phyloP scores from a whole-genome alignment of 2,329 filamentous ascomycete genomes.

The Cladosporium sp. region DNA sequence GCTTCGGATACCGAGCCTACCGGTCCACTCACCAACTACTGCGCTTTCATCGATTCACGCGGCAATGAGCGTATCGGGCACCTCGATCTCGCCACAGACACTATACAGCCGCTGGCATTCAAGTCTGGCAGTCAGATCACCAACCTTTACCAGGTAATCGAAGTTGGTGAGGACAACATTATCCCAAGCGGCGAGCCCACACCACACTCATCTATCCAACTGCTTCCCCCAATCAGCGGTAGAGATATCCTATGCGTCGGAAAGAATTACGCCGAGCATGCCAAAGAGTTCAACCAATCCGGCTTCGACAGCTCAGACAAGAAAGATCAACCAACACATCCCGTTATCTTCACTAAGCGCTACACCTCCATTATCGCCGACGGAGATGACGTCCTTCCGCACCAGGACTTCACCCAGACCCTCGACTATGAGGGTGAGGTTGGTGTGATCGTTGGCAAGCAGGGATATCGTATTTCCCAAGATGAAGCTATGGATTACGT shows the following conservation, averaged over 20 bases:
- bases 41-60: not conserved
- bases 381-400: slow-evolving; percentile 49
- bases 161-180: slow-evolving; percentile 45
- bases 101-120: slow-evolving; percentile 49
- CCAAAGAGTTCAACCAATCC: slow-evolving; percentile 57
- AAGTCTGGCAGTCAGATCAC: slow-evolving; percentile 48
- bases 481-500: slow-evolving; percentile 52
- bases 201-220: slow-evolving; percentile 39
- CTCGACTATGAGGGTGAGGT: slow-evolving; percentile 60
- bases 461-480: slow-evolving; percentile 47
- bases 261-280: slow-evolving; percentile 60
- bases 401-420: slow-evolving; percentile 51
- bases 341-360: slow-evolving; percentile 59
- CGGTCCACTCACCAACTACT: slow-evolving; percentile 4
- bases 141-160: slow-evolving; percentile 55
- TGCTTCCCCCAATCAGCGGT: slow-evolving; percentile 50
- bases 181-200: slow-evolving; percentile 37
- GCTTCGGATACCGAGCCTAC: not conserved
- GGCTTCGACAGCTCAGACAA: slow-evolving; percentile 59
- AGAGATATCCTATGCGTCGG: slow-evolving; percentile 58
- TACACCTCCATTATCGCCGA: slow-evolving; percentile 54
- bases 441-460: slow-evolving; percentile 56
- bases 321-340: slow-evolving; percentile 52
- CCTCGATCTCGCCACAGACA: slow-evolving; percentile 39
- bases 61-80: slow-evolving; percentile 42